Evolutionary conservation across 2,329 filamentous ascomycete species (phyloP).

Genomic region (Hypocrella siamensis): DNA sequence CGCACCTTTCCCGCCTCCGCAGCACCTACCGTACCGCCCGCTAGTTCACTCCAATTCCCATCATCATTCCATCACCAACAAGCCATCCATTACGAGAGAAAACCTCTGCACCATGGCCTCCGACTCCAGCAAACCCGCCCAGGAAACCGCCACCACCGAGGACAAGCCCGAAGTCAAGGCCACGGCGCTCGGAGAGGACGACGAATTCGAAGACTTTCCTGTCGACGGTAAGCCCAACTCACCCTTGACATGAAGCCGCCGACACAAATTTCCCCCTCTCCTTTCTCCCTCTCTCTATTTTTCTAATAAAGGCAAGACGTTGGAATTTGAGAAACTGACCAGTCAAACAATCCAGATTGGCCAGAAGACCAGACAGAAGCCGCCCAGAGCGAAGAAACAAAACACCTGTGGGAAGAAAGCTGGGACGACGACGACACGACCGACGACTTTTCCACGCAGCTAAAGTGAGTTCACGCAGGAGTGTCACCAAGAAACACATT

Average conservation of each 20-base stretch:
- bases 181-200: constrained; percentile 77
- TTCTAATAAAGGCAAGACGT: no score
- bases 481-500: no score
- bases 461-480: constrained; percentile 68
- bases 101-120: constrained; percentile 4
- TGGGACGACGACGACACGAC: constrained; percentile 98
- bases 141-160: constrained; percentile 13
- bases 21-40: no score
- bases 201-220: constrained; percentile 98
- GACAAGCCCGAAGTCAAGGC: constrained; percentile 29
- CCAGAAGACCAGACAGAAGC: constrained; percentile 78
- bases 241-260: background rate
- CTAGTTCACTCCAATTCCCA: no score
- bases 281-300: no score
- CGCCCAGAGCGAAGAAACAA: constrained; percentile 49
- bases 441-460: constrained; percentile 88
- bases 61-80: no score
- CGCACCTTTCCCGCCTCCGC: no score
- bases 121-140: constrained; percentile 10
- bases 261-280: no score
- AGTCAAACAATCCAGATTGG: constrained; percentile 71
- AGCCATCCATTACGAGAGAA: background rate
- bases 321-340: no score
- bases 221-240: constrained; percentile 56
- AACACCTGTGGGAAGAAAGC: constrained; percentile 96